Evolutionary conservation across 768 basidiomycete genomes (phyloP).

Genomic region (Amanita inopinata): DNA sequence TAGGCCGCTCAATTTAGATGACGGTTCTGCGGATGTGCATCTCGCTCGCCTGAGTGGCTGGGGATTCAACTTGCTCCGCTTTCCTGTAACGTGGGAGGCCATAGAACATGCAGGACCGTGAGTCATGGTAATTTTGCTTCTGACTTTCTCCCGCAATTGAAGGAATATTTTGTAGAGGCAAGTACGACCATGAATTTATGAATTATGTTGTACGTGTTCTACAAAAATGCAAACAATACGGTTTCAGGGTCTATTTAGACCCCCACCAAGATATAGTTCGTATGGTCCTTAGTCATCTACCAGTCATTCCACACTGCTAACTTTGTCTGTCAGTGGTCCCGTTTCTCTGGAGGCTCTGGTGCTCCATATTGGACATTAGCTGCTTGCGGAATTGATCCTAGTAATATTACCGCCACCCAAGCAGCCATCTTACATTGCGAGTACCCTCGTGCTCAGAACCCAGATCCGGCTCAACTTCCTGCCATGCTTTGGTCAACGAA

Average conservation of each 20-base stretch:
- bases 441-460: slow-evolving; percentile 53
- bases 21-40: slow-evolving; percentile 79
- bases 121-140: slow-evolving; percentile 29
- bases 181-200: slow-evolving; percentile 87
- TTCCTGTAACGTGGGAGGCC: slow-evolving; percentile 90
- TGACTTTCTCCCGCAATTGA: slow-evolving; percentile 9
- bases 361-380: slow-evolving; percentile 90
- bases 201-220: slow-evolving; percentile 84
- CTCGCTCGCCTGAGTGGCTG: slow-evolving; percentile 78
- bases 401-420: slow-evolving; percentile 77
- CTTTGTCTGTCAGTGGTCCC: slow-evolving; percentile 66
- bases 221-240: slow-evolving; percentile 86
- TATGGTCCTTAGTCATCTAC: slow-evolving; percentile 11
- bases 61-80: slow-evolving; percentile 87
- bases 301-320: slow-evolving; percentile 4
- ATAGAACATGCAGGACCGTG: slow-evolving; percentile 93
- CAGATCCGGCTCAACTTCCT: slow-evolving; percentile 69
- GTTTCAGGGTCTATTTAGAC: slow-evolving; percentile 88
- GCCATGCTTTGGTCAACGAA: slow-evolving; percentile 98
- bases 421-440: slow-evolving; percentile 84
- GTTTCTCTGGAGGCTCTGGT: slow-evolving; percentile 90
- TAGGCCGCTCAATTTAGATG: slow-evolving; percentile 74
- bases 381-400: slow-evolving; percentile 86
- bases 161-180: slow-evolving; percentile 41
- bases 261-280: slow-evolving; percentile 93